Base-by-base conservation (phyloP, 352 stramenopile genomes). In the Halophytophthora polymorphica region DNA sequence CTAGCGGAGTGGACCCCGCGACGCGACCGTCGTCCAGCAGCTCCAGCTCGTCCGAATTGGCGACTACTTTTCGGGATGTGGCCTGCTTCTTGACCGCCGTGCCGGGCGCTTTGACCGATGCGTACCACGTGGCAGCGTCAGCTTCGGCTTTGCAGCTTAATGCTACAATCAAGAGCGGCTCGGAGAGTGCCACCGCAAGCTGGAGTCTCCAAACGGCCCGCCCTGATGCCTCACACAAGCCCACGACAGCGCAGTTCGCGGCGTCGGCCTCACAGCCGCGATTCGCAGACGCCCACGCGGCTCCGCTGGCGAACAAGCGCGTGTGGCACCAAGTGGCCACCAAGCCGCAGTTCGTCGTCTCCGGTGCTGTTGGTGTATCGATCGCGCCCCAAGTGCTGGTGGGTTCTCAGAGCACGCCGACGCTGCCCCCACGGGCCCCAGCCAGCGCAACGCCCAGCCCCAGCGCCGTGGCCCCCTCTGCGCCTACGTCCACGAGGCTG, bases 331-430 rank as follows among this genome's bases (percentile, higher is more conserved):
- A 59, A 7, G 73, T 84, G 19, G 15, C 67, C 10, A 78, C 68
- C 11, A 86, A 84, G 45, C 73, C 63, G 1, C 60, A 77, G 50
- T 54, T 86, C 25, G 53, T 80, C 14, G 65, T 84, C 25, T 31
- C 25, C 14, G 14, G 41, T 0, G 6, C 33, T 19, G 43, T 64
- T 17, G 38, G 38, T 1, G 33, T 18, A 6, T 54, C 58, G 5
- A 31, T 8, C 25, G 25, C 25, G 8, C 25, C 25, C 4, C 25
- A 31, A 31, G 25, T 31, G 25, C 25, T 31, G 25, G 25, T 8
- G 8, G 8, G 8, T 4, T 31, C 25, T 31, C 46, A 18, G 36
- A 62, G 46, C 19, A 10, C 50, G 43, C 38, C 48, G 12, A 10
- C 34, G 19, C 33, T 50, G 1, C 47, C 21, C 33, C 23, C 15